Conservation (phyloP, 2,329 filamentous ascomycete genomes). For the Kalmusia sp. region DNA sequence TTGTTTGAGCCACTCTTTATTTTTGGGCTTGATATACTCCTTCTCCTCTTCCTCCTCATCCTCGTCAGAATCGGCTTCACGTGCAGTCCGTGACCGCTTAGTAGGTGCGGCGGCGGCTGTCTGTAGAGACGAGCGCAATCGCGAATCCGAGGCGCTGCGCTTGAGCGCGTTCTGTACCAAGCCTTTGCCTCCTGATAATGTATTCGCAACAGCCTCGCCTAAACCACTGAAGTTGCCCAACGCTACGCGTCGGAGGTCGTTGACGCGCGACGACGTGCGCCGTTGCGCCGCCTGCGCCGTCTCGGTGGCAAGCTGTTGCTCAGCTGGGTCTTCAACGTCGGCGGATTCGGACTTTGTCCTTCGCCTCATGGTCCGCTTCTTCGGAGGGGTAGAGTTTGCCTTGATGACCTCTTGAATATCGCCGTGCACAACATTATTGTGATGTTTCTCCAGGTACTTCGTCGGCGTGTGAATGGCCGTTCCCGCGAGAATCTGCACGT, state of each 20-base stretch:
- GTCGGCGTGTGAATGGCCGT: slow-evolving; percentile 66
- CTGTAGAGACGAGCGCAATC: slow-evolving; percentile 23
- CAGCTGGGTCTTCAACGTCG: slow-evolving; percentile 31
- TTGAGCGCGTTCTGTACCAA: slow-evolving; percentile 38
- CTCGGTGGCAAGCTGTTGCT: slow-evolving; percentile 41
- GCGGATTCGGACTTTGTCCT: slow-evolving; percentile 19
- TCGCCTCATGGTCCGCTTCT: slow-evolving; percentile 21
- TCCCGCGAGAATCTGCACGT: slow-evolving; percentile 68
- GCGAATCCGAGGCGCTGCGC: slow-evolving; percentile 34
- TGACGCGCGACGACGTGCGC: slow-evolving; percentile 39
- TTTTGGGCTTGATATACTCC: slow-evolving; percentile 46
- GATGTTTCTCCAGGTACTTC: slow-evolving; percentile 48
- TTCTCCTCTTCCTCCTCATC: slow-evolving; percentile 20
- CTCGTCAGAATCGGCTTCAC: slow-evolving; percentile 13
- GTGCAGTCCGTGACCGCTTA: slow-evolving; percentile 33
- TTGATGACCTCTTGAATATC: slow-evolving; percentile 24
- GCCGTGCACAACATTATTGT: slow-evolving; percentile 45
- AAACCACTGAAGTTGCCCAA: slow-evolving; percentile 38
- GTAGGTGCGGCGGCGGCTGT: slow-evolving; percentile 19
- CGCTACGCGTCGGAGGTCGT: slow-evolving; percentile 43
- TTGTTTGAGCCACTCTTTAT: slow-evolving; percentile 80
- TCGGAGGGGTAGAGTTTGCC: slow-evolving; percentile 21
- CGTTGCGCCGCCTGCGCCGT: slow-evolving; percentile 41
- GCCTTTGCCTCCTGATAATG: slow-evolving; percentile 47
- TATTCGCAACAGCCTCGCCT: slow-evolving; percentile 34